Conservation (phyloP, 345 rosid genomes). For the Xanthoceras sorbifolium region DNA sequence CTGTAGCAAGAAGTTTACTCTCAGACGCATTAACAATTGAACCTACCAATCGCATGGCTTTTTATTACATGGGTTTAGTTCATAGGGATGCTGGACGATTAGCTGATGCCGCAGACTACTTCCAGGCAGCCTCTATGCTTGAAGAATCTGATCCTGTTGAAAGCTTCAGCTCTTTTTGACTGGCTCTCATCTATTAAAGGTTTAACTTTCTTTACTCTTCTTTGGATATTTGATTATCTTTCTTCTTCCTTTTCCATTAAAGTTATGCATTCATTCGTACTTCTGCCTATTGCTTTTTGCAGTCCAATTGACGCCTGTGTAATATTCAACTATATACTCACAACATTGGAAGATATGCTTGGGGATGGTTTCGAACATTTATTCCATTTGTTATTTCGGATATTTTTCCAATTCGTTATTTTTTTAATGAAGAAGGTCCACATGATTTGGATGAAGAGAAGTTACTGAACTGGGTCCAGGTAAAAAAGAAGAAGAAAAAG, state of each 20-base stretch:
- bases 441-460: conserved; percentile 6
- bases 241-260: background rate
- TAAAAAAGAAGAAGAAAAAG: conserved; percentile 1
- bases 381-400: background rate
- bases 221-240: background rate
- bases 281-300: background rate
- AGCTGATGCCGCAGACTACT: conserved; percentile 86
- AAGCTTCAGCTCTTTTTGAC: conserved; percentile 71
- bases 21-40: conserved; percentile 89
- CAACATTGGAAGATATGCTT: background rate
- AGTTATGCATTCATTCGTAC: background rate
- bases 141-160: conserved; percentile 91
- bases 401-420: background rate
- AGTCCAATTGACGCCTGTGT: background rate
- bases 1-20: conserved; percentile 83
- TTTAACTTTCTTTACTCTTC: background rate
- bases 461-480: background rate
- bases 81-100: conserved; percentile 79
- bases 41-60: conserved; percentile 83
- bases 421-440: background rate
- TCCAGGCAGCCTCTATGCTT: conserved; percentile 95
- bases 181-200: conserved; percentile 17
- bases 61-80: conserved; percentile 84
- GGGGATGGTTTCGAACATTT: background rate
- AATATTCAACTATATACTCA: background rate